phyloP scores from a whole-genome alignment of 768 basidiomycete species.

The Naganishia vishniacii region DNA sequence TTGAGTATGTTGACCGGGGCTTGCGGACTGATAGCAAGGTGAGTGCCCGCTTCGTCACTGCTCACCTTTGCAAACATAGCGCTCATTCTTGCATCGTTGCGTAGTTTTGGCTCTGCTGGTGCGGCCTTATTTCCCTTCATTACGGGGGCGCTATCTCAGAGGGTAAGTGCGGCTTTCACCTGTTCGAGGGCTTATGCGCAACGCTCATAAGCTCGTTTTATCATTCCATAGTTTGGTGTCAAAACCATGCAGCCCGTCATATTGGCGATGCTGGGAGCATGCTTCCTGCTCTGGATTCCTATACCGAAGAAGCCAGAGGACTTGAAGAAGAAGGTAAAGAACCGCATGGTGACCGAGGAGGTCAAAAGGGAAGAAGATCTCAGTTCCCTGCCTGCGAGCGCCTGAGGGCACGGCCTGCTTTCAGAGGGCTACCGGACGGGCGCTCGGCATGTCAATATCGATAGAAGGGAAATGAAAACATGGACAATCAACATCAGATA shows the following conservation, averaged over 20 bases:
- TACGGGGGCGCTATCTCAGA: not conserved
- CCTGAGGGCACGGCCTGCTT: too few relatives aligned
- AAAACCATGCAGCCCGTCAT: slow-evolving; percentile 19
- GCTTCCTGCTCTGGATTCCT: slow-evolving; percentile 20
- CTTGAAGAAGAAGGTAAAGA: not conserved
- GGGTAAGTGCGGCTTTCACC: not conserved
- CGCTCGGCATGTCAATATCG: too few relatives aligned
- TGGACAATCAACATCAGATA: too few relatives aligned
- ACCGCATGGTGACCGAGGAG: not conserved
- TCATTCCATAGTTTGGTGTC: slow-evolving; percentile 5
- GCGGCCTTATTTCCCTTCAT: slow-evolving; percentile 22
- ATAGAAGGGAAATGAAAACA: too few relatives aligned
- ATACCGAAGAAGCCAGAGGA: slow-evolving; percentile 11
- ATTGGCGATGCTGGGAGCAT: slow-evolving; percentile 9
- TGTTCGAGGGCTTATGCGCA: too few relatives aligned
- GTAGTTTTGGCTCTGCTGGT: not conserved
- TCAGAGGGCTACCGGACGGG: too few relatives aligned
- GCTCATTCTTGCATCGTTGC: not conserved
- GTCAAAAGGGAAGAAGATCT: not conserved
- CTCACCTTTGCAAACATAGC: not conserved
- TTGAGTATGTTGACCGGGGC: slow-evolving; percentile 18
- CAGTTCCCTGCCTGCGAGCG: too few relatives aligned
- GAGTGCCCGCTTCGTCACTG: not conserved
- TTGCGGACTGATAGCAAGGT: slow-evolving; percentile 20
- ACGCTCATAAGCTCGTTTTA: too few relatives aligned